phyloP scores from a whole-genome alignment of 768 basidiomycete species.

The Rhodotorula toruloides region DNA sequence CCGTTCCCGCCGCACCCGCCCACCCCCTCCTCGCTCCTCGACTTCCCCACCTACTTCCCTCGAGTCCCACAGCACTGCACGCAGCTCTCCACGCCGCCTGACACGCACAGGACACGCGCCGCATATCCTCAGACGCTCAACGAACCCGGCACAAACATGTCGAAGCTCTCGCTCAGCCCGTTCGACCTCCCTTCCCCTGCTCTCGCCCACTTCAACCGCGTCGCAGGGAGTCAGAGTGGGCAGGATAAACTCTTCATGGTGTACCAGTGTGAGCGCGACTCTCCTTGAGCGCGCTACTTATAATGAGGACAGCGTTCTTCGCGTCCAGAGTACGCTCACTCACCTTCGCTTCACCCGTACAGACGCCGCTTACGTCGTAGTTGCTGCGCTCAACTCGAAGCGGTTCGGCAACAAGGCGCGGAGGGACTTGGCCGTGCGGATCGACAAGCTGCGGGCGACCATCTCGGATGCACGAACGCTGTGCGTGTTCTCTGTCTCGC shows the following conservation, averaged over 20 bases:
- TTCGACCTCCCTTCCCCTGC: constrained; percentile 15
- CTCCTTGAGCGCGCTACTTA: no score
- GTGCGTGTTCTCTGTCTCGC: constrained; percentile 1
- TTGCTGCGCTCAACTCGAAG: constrained; percentile 17
- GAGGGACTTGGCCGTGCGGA: constrained; percentile 19
- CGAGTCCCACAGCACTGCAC: no score
- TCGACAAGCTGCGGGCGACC: constrained; percentile 32
- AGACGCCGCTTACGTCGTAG: constrained; percentile 23
- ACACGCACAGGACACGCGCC: not conserved
- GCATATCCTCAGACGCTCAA: not conserved
- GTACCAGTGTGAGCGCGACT: constrained; percentile 8
- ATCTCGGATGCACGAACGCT: constrained; percentile 34
- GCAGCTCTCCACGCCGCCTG: no score
- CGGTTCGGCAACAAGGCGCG: constrained; percentile 21
- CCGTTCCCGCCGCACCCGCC: no score
- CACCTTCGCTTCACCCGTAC: no score
- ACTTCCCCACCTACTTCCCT: no score
- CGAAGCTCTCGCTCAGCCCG: constrained; percentile 26
- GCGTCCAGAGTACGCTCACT: no score
- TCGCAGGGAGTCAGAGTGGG: constrained; percentile 20
- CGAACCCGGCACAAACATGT: not conserved
- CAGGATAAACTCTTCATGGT: constrained; percentile 41
- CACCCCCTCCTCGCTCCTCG: not conserved
- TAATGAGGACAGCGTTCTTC: no score
- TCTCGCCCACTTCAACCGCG: constrained; percentile 29